Conservation (phyloP, 805 yeast species). For the Zygotorulaspora danielsina region DNA sequence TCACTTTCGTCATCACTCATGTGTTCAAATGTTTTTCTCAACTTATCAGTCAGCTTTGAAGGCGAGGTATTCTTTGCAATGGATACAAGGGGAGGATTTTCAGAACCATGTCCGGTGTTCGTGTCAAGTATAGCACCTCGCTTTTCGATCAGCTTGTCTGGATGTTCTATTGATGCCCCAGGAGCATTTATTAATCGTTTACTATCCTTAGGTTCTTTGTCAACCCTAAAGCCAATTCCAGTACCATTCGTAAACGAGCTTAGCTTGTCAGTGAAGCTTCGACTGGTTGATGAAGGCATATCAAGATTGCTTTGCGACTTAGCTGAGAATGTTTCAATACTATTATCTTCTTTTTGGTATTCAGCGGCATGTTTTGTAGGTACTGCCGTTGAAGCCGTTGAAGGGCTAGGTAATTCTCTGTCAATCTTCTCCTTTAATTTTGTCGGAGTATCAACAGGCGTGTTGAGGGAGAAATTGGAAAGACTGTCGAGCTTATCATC, state of each 20-base stretch:
- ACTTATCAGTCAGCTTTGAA: conserved; percentile 14
- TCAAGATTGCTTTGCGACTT: not conserved
- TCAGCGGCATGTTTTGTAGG: not conserved
- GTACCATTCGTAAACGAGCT: conserved; percentile 16
- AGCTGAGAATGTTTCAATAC: not conserved
- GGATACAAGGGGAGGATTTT: not conserved
- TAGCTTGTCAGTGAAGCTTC: conserved; percentile 21
- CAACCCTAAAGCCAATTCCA: conserved; percentile 21
- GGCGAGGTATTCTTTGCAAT: conserved; percentile 7
- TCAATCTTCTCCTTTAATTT: not conserved
- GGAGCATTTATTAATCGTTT: not conserved
- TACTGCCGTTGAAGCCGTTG: not conserved
- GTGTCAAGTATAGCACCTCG: not conserved
- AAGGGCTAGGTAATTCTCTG: not conserved
- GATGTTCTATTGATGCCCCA: not conserved
- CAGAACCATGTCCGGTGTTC: not conserved
- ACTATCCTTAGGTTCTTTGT: conserved; percentile 4
- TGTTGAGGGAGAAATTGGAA: not conserved
- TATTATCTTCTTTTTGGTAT: not conserved
- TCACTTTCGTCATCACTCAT: conserved; percentile 16
- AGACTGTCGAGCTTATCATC: not conserved
- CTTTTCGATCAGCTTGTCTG: not conserved
- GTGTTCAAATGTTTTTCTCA: conserved; percentile 16
- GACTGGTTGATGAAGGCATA: conserved; percentile 4
- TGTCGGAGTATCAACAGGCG: not conserved